Evolutionary conservation across 495 filamentous ascomycete genomes (phyloP).

Genomic region (Penicillium cinerascens): DNA sequence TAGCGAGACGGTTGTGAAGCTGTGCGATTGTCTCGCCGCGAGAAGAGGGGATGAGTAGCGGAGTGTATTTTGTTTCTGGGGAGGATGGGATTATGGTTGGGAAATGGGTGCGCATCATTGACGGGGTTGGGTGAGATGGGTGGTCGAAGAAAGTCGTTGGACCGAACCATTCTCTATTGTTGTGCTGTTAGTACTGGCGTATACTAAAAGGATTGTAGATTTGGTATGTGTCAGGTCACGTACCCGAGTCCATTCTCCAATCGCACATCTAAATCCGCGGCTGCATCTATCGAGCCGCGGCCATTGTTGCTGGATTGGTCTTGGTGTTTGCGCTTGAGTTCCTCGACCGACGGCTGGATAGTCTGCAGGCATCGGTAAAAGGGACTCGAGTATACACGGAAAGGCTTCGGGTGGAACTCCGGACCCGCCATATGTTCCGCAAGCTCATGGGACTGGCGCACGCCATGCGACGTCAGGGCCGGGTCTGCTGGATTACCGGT

Average conservation of each 20-base stretch:
- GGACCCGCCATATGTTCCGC: slow-evolving; percentile 57
- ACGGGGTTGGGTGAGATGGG: slow-evolving; percentile 64
- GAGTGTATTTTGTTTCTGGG: slow-evolving; percentile 49
- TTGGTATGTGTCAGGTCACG: slow-evolving; percentile 1
- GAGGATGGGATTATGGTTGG: slow-evolving; percentile 42
- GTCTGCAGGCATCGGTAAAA: slow-evolving; percentile 95
- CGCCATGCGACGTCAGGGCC: slow-evolving; percentile 80
- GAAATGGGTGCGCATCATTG: slow-evolving; percentile 61
- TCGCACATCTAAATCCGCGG: slow-evolving; percentile 48
- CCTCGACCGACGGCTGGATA: slow-evolving; percentile 63
- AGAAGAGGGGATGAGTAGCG: slow-evolving; percentile 59
- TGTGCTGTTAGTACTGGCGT: neutral
- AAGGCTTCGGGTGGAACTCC: slow-evolving; percentile 62
- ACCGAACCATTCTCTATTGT: slow-evolving; percentile 82
- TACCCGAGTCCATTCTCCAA: slow-evolving; percentile 74
- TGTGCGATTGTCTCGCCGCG: slow-evolving; percentile 74
- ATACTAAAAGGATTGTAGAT: neutral
- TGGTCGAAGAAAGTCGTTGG: slow-evolving; percentile 66
- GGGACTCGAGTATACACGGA: slow-evolving; percentile 71
- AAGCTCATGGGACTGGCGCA: slow-evolving; percentile 78
- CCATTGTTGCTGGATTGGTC: neutral
- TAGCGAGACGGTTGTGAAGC: slow-evolving; percentile 76
- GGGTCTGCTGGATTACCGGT: slow-evolving; percentile 85
- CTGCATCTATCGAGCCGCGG: slow-evolving; percentile 16
- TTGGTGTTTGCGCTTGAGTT: slow-evolving; percentile 36